Base-by-base conservation (phyloP, 1,139 yeast genomes). In the Martiniozyma asiatica region DNA sequence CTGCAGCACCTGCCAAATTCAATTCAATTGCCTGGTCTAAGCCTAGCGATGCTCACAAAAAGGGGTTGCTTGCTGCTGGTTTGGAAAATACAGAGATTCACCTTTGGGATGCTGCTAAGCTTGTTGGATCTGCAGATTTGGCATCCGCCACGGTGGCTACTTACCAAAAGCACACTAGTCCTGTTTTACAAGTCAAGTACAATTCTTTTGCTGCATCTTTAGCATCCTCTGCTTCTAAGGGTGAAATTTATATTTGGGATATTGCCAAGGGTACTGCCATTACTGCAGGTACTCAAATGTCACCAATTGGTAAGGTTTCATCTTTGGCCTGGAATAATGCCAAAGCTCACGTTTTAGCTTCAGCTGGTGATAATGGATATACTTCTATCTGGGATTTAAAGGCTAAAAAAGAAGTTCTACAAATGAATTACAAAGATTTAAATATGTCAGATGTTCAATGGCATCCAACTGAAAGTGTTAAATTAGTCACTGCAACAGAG, bases 301-400 rank as follows among this genome's bases (percentile, higher is more conserved):
- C 87, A 13, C 82, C 93, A 35, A 68, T 75, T 58, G 94, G 81
- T 44, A 93, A 81, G 45, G 70, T 92, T 36, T 69, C 79, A 22
- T 68, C 82, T 25, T 72, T 89, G 25, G 73, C 95, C 5, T 92
- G 98, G 97, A 92, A 92, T 58, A 74, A 79, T 47, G 62, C 73
- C 21, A 80, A 82, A 34, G 62, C 80, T 26, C 94, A 89, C 48
- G 87, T 92, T 43, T 73, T 92, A 53, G 98, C 97, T 16, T 68
- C 82, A 34, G 93, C 95, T 6, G 85, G 94, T 26, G 56, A 63
- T 26, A 69, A 80, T 17, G 94, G 94, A 12, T 79, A 73, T 53
- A 76, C 96, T 5, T 77, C 95, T 1, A 78, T 92, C 39, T 89
- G 96, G 96, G 98, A 92, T 56, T 63, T 89, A 45, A 80, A 80